Conservation (phyloP, 2,329 filamentous ascomycete genomes). For the Ceratocystis alfenasii region DNA sequence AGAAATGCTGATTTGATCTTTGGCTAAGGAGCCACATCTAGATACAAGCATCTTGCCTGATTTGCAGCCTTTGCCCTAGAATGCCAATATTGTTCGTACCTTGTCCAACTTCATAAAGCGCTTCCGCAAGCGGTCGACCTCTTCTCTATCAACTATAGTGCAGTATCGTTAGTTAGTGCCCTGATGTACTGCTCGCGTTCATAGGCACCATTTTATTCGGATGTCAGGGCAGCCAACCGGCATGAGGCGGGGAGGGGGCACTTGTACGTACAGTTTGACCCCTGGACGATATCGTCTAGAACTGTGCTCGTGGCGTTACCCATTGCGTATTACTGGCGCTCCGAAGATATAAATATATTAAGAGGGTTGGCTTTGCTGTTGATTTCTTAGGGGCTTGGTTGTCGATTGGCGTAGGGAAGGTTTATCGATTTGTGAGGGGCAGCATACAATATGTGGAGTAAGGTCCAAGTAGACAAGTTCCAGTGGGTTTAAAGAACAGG, state of each 20-base stretch:
- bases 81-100: constrained; percentile 39
- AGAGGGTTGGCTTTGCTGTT: neutral
- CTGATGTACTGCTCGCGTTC: constrained; percentile 67
- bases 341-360: neutral
- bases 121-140: constrained; percentile 90
- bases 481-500: neutral
- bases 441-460: neutral
- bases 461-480: neutral
- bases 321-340: constrained; percentile 34
- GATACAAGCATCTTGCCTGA: neutral
- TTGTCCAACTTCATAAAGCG: constrained; percentile 99
- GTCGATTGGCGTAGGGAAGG: neutral
- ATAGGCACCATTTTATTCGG: no score
- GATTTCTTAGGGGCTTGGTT: neutral
- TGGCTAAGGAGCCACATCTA: neutral
- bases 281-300: constrained; percentile 90
- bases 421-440: neutral
- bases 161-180: constrained; percentile 40
- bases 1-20: no score
- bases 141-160: constrained; percentile 75
- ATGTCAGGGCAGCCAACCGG: no score
- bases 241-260: constrained; percentile 15
- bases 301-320: constrained; percentile 61
- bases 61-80: neutral
- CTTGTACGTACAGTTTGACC: constrained; percentile 67